phyloP scores from a whole-genome alignment of 306 rosid genomes.

The Vigna hirtella region DNA sequence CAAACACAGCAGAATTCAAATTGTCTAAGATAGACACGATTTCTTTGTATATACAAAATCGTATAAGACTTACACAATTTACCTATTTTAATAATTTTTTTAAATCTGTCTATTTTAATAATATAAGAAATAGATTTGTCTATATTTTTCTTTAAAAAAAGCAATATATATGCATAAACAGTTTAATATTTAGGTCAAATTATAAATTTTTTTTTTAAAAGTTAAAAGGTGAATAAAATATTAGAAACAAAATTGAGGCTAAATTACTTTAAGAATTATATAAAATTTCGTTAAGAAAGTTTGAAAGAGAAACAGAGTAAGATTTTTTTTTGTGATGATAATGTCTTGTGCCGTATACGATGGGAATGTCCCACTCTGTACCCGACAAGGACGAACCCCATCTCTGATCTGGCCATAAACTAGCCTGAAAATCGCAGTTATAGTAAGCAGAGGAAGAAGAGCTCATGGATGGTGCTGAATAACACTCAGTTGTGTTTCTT shows the following conservation, averaged over 20 bases:
- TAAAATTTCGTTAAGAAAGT: neutral
- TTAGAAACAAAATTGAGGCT: neutral
- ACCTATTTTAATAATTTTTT: too few relatives aligned
- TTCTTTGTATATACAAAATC: too few relatives aligned
- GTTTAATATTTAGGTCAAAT: too few relatives aligned
- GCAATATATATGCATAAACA: too few relatives aligned
- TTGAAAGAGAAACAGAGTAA: neutral
- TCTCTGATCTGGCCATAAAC: slow-evolving; percentile 34
- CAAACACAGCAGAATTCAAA: too few relatives aligned
- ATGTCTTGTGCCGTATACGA: neutral
- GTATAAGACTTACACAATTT: too few relatives aligned
- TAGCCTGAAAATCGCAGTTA: slow-evolving; percentile 41
- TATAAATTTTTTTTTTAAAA: too few relatives aligned
- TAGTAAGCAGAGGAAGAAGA: slow-evolving; percentile 19
- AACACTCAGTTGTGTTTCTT: slow-evolving; percentile 33
- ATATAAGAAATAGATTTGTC: too few relatives aligned
- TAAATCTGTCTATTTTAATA: too few relatives aligned
- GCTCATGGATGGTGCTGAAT: slow-evolving; percentile 8
- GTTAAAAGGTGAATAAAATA: too few relatives aligned
- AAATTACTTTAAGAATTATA: neutral
- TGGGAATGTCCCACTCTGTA: slow-evolving; percentile 5
- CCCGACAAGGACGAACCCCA: slow-evolving; percentile 17
- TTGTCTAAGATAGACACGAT: too few relatives aligned
- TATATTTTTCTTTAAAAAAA: too few relatives aligned
- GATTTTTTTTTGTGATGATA: neutral